These are phyloP conservation scores for Daldinia concentrica DNA, from an alignment of 495 filamentous ascomycete genomes.

Conservation along the genomic window DNA sequence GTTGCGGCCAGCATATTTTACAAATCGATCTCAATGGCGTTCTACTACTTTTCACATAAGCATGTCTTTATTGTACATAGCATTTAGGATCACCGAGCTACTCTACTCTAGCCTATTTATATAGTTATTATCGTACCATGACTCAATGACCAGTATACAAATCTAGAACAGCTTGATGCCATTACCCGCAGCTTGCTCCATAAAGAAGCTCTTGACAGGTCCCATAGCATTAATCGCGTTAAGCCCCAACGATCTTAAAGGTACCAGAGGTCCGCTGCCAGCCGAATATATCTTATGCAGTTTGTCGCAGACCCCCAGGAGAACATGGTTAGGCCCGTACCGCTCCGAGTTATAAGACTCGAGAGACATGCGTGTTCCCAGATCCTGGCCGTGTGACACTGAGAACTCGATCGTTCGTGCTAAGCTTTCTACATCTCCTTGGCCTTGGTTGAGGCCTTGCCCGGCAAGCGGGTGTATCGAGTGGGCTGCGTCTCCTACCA, in stretches of 20 bases:
- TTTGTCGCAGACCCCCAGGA: slow-evolving; percentile 91
- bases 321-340: slow-evolving; percentile 82
- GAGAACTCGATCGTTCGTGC: slow-evolving; percentile 77
- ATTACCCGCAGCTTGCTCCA: slow-evolving; percentile 84
- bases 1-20: not conserved
- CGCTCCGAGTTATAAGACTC: slow-evolving; percentile 81
- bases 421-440: slow-evolving; percentile 84
- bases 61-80: not conserved
- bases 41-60: not conserved
- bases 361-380: slow-evolving; percentile 75
- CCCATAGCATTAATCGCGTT: slow-evolving; percentile 78
- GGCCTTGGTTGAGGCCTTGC: slow-evolving; percentile 93
- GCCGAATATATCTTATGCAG: slow-evolving; percentile 91
- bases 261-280: slow-evolving; percentile 77
- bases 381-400: slow-evolving; percentile 83
- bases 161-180: slow-evolving; percentile 56
- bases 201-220: slow-evolving; percentile 83
- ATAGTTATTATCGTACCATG: not conserved
- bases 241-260: slow-evolving; percentile 78
- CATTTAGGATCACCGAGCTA: not conserved
- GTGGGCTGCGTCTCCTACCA: slow-evolving; percentile 94
- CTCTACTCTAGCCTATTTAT: not conserved
- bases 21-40: not conserved
- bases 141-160: not conserved
- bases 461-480: slow-evolving; percentile 94